Evolutionary conservation across 1,284 basidiomycete species (phyloP), one percentile per base, ranked within the genome.

Genomic region (Cerioporus squamosus): DNA sequence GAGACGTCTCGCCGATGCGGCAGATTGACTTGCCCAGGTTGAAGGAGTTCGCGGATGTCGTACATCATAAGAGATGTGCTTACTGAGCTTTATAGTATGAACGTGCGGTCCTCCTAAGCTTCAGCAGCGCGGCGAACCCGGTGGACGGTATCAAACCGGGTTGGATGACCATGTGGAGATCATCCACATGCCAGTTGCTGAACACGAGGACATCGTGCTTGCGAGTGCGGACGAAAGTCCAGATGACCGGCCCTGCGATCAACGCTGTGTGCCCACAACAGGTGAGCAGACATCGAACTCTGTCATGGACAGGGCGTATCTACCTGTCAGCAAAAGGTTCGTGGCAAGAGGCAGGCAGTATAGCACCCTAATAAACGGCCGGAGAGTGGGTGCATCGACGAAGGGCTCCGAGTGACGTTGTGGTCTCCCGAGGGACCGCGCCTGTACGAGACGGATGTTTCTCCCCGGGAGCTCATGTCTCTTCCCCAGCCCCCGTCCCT

Each of bases 291-390:
- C 3, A 10, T 6, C 14, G 33, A 15, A 36, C 8, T 36, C 3
- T 15, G 33, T 36, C 12, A 36, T 36, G 9, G 33, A 17, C 2
- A 1, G 10, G 38, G 12, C 44, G 23, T 2, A 54, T 53, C 36
- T 24, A 62, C 61, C 24, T 14, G 61, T 59, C 10, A 54, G 51
- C 12, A 62, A 26, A 14, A 59, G 48, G 43, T 62, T 62, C 9
- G 57, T 59, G 4, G 48, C 43, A 22, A 62, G 49, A 2, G 61
- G 55, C 5, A 62, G 47, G 14, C 48, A 26, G 36, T 53, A 62
- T 36, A 62, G 55, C 4, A 46, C 44, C 18, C 33, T 29, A 23
- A 59, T 38, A 39, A 57, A 54, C 17, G 51, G 53, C 24, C 44
- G 45, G 18, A 62, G 31, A 15, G 33, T 36, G 3, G 51, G 36